Evolutionary conservation across 2,329 filamentous ascomycete genomes (phyloP).

Genomic region (Alternaria sp.): DNA sequence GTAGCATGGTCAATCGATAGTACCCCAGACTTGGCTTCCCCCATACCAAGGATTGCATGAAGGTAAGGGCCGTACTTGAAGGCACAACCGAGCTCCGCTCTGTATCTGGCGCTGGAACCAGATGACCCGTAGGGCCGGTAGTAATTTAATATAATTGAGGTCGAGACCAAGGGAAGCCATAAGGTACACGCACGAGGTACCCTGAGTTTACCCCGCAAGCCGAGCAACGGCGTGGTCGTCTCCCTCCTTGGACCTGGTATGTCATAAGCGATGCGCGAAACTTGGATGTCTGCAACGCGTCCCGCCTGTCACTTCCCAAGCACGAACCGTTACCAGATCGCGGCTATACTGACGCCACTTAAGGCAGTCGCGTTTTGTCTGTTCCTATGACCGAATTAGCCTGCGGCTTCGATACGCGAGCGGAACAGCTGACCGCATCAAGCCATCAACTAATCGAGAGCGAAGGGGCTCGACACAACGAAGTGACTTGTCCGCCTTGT

Average conservation of each 20-base stretch:
- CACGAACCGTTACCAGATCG: constrained; percentile 1
- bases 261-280: constrained; percentile 7
- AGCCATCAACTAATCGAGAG: background rate
- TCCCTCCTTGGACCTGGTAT: constrained; percentile 11
- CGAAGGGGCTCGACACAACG: background rate
- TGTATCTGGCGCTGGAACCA: background rate
- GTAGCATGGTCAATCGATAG: constrained; percentile 10
- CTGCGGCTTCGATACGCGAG: constrained; percentile 8
- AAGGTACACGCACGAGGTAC: background rate
- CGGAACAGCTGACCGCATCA: constrained; percentile 9
- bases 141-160: constrained; percentile 5
- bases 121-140: constrained; percentile 2
- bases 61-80: background rate
- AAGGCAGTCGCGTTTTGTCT: background rate
- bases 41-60: constrained; percentile 1
- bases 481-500: background rate
- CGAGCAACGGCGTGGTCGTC: constrained; percentile 1
- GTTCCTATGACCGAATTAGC: background rate
- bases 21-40: constrained; percentile 8
- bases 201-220: constrained; percentile 9
- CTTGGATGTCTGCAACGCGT: constrained; percentile 2
- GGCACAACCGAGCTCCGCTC: background rate
- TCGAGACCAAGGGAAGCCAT: constrained; percentile 2
- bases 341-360: constrained; percentile 5
- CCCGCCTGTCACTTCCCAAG: background rate